phyloP scores from a whole-genome alignment of 2,329 filamentous ascomycete genomes.

The Neonectria punicea region DNA sequence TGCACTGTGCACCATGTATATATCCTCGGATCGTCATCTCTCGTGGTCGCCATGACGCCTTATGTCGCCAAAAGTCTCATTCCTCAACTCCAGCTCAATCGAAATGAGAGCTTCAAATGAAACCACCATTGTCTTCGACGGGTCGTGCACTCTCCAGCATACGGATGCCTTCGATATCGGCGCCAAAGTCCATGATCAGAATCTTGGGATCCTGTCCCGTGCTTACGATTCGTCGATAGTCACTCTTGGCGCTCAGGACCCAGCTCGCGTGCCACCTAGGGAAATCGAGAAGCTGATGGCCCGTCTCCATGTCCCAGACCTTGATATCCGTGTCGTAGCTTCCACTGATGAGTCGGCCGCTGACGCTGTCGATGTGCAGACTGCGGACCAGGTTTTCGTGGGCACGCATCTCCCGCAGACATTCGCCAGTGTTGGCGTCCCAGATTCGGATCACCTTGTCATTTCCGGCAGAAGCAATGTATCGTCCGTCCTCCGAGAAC shows the following conservation, averaged over 20 bases:
- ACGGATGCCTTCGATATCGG: constrained; percentile 66
- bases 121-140: constrained; percentile 32
- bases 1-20: constrained; percentile 14
- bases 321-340: constrained; percentile 97
- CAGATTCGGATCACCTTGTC: constrained; percentile 97
- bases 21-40: constrained; percentile 16
- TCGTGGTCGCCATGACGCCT: constrained; percentile 10
- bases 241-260: constrained; percentile 95
- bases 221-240: constrained; percentile 93
- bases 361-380: constrained; percentile 88
- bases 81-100: constrained; percentile 3
- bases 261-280: constrained; percentile 97
- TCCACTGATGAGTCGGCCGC: constrained; percentile 87
- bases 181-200: constrained; percentile 91
- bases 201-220: constrained; percentile 95
- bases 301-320: constrained; percentile 88
- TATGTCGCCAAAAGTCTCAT: constrained; percentile 1
- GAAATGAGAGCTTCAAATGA: constrained; percentile 38
- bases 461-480: constrained; percentile 93
- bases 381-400: constrained; percentile 89
- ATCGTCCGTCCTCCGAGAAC: constrained; percentile 94
- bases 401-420: constrained; percentile 81
- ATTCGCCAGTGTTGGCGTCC: constrained; percentile 89
- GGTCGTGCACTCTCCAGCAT: constrained; percentile 61
- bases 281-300: constrained; percentile 82